These are phyloP conservation scores for Lepidium africanum DNA, from an alignment of 345 rosid genomes.

Conservation along the genomic window DNA sequence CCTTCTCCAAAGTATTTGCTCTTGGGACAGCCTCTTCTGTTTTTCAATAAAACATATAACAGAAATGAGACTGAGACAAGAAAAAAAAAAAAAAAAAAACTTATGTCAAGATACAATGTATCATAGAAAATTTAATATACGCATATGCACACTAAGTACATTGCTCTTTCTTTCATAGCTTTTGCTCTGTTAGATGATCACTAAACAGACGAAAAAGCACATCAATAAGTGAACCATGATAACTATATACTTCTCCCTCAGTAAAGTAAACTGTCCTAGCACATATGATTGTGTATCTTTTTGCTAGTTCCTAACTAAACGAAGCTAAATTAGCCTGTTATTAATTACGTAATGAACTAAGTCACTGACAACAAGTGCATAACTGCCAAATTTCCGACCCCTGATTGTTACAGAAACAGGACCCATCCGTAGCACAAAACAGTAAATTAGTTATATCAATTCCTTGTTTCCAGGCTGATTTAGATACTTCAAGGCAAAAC, in stretches of 20 bases:
- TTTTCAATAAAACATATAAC: constrained; percentile 5
- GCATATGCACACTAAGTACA: constrained; percentile 40
- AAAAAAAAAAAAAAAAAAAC: no score
- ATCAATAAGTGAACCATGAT: background rate
- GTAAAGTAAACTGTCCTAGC: background rate
- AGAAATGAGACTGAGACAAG: background rate
- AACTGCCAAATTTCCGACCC: background rate
- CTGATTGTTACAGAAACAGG: background rate
- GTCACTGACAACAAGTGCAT: background rate
- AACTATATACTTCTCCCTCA: background rate
- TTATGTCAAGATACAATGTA: background rate
- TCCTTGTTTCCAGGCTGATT: no score
- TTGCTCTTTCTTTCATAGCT: constrained; percentile 68
- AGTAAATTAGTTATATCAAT: no score
- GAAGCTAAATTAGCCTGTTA: background rate
- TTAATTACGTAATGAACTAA: no score
- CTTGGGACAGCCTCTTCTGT: constrained; percentile 78
- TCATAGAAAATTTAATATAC: background rate
- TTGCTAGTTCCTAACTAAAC: background rate
- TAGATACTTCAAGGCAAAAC: no score
- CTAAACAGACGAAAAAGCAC: constrained; percentile 7
- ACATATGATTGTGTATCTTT: background rate
- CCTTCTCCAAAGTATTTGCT: constrained; percentile 52
- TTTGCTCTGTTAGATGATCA: constrained; percentile 71
- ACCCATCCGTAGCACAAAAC: background rate